These are phyloP conservation scores for Suhomyces vadensis DNA, from an alignment of 805 yeast species.

Conservation along the genomic window DNA sequence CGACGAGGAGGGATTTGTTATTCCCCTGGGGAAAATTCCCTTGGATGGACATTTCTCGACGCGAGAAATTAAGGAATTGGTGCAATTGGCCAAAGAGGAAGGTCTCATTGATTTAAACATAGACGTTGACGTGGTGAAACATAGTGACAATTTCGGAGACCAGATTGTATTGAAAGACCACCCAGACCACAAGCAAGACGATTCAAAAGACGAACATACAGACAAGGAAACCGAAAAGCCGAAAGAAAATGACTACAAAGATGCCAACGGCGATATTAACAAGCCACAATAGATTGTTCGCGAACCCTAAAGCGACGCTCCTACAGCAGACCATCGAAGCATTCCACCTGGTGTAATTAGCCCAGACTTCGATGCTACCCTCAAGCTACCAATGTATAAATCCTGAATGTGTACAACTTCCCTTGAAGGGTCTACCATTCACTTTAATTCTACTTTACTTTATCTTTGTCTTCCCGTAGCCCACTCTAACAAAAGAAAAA, in stretches of 20 bases:
- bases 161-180: constrained; percentile 27
- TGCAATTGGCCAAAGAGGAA: constrained; percentile 32
- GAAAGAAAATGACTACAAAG: no score
- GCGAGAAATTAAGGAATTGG: constrained; percentile 30
- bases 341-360: no score
- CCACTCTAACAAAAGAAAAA: no score
- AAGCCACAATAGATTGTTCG: no score
- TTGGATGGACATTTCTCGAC: constrained; percentile 44
- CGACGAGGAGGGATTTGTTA: constrained; percentile 38
- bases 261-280: no score
- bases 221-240: neutral
- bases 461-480: neutral
- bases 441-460: neutral
- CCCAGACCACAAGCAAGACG: constrained; percentile 1
- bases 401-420: neutral
- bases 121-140: constrained; percentile 25
- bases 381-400: neutral
- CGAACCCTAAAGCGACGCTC: no score
- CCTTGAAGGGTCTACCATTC: constrained; percentile 1
- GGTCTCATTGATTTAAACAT: constrained; percentile 29
- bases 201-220: neutral
- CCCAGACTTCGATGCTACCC: no score
- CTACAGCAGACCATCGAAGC: no score
- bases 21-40: constrained; percentile 41
- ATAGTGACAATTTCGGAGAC: constrained; percentile 29